These are phyloP conservation scores for Gossypium mustelinum DNA, from an alignment of 345 rosid genomes.

Conservation along the genomic window DNA sequence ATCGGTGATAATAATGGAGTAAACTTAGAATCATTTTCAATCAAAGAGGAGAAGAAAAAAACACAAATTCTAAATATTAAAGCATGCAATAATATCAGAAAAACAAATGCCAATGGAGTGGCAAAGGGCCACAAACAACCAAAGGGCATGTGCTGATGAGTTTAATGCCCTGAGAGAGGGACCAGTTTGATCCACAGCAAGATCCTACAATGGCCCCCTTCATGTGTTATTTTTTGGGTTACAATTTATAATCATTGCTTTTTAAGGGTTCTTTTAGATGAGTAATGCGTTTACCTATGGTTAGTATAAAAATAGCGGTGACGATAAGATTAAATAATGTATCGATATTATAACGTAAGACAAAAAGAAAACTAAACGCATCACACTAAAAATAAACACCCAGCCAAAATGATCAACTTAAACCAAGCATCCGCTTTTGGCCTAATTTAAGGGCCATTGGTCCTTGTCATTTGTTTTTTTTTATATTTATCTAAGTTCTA, in stretches of 20 bases:
- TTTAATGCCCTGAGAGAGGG: neutral
- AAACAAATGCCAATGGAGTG: neutral
- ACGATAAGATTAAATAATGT: too few relatives aligned
- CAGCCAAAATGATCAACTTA: neutral
- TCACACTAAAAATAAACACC: too few relatives aligned
- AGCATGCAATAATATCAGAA: too few relatives aligned
- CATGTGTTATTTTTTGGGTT: conserved; percentile 18
- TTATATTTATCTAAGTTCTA: neutral
- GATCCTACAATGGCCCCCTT: conserved; percentile 29
- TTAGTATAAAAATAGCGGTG: too few relatives aligned
- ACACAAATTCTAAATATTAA: too few relatives aligned
- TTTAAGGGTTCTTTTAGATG: too few relatives aligned
- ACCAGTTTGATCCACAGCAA: conserved; percentile 16
- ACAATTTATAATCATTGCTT: conserved; percentile 16
- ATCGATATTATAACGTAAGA: too few relatives aligned
- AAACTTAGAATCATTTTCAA: neutral
- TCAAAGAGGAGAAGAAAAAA: neutral
- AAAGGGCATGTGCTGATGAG: neutral
- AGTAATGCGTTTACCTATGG: fast-evolving
- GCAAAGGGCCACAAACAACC: neutral
- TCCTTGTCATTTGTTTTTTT: conserved; percentile 4
- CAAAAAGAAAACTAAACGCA: too few relatives aligned
- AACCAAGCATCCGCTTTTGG: conserved; percentile 14
- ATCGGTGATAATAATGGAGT: too few relatives aligned
- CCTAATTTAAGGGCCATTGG: conserved; percentile 6